Evolutionary conservation across 2,329 filamentous ascomycete species (phyloP), one percentile per base, ranked within the genome.

Genomic region (Thelonectria rubi): DNA sequence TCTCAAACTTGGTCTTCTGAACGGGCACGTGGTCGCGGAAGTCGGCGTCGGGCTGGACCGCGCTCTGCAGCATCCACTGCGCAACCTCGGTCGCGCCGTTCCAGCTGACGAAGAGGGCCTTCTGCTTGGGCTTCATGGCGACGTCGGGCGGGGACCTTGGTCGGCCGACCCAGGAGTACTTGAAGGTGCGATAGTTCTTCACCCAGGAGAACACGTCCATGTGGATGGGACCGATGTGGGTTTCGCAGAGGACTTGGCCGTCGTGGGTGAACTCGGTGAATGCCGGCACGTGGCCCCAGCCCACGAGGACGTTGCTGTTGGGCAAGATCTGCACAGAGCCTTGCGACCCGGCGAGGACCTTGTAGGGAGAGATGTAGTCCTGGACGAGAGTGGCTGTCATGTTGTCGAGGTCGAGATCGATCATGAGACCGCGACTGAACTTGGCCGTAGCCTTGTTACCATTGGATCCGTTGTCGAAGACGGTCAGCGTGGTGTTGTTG

Each of bases 171-270:
- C 85, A 89, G 56, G 80, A 75, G 64, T 78, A 81, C 67, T 84
- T 84, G 72, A 82, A 83, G 2, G 80, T 81, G 32, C 85, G 80
- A 66, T 88, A 88, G 54, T 82, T 85, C 67, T 82, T 79, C 3
- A 84, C 79, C 56, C 57, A 64, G n/a, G 58, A 58, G 69, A 71
- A 72, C 66, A 72, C 69, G 59, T 71, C 73, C 62, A 79, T 57
- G 53, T 70, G 48, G 67, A 79, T 67, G 1, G 74, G 73, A 50
- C 77, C 78, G 34, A 86, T 76, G 67, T 83, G 82, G 3, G 77
- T 78, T 60, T 87, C 82, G 76, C 86, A 86, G 17, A 88, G 75
- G 3, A 81, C 71, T 9, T 78, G 73, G 9, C 85, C 85, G n/a
- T 82, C 78, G 1, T 75, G 66, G 0, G 76, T 76, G 66, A 83